Evolutionary conservation across 331 rosid species (phyloP).

Genomic region (Acacia pycnantha): DNA sequence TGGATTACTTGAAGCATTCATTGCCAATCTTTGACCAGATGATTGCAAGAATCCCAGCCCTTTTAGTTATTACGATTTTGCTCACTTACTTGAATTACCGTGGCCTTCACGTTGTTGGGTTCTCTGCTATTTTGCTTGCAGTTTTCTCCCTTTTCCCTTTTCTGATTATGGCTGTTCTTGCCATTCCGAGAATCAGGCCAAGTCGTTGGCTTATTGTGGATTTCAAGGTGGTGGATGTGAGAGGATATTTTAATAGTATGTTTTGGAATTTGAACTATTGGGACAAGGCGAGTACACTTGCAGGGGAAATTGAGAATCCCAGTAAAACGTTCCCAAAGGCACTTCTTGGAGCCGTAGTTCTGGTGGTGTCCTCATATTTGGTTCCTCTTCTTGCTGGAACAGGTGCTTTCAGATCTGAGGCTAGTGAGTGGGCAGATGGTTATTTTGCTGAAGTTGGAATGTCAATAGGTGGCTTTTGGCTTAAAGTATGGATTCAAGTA

Average conservation of each 20-base stretch:
- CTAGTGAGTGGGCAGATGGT: constrained; percentile 16
- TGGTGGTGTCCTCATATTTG: not conserved
- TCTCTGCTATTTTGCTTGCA: constrained; percentile 63
- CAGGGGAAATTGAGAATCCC: constrained; percentile 50
- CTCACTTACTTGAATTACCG: constrained; percentile 64
- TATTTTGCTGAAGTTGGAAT: constrained; percentile 15
- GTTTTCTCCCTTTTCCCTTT: constrained; percentile 64
- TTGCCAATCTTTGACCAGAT: constrained; percentile 44
- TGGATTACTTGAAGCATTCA: constrained; percentile 68
- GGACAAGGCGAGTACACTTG: constrained; percentile 72
- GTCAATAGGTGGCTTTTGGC: constrained; percentile 5
- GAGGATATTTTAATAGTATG: constrained; percentile 63
- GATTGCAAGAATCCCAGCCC: constrained; percentile 27
- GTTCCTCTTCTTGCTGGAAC: constrained; percentile 15
- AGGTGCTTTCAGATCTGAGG: not conserved
- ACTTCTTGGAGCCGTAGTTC: not conserved
- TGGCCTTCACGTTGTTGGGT: constrained; percentile 64
- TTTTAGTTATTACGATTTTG: constrained; percentile 51
- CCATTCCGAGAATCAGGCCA: constrained; percentile 55
- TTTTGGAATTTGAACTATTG: constrained; percentile 73
- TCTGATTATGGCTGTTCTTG: constrained; percentile 44
- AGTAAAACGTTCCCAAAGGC: constrained; percentile 15
- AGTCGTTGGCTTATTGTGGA: constrained; percentile 50
- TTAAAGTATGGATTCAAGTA: constrained; percentile 11
- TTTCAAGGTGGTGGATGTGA: constrained; percentile 49